Base-by-base conservation (phyloP, 352 stramenopile genomes). In the Phytopythium kandeliae region DNA sequence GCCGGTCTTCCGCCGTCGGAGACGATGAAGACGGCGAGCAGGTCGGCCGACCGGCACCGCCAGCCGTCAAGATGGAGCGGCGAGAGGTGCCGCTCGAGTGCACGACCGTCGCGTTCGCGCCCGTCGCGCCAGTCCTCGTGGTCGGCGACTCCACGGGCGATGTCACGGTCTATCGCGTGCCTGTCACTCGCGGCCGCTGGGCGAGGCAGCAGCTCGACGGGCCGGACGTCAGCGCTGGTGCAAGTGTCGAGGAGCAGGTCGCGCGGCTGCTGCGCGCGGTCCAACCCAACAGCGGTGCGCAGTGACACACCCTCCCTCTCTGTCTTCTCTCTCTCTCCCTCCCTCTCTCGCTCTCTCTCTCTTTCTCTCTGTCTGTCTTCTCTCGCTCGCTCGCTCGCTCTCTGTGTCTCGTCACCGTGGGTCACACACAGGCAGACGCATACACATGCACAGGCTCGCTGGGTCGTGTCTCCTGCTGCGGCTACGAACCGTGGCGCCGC, bases 91-190 rank as follows among this genome's bases (percentile, higher is more conserved):
- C 62, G 12, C 43, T 86, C 3, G 69, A 89, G 48, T 90, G 81
- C 65, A 89, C 81, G 0, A 84, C 69, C 12, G 72, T 92, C 8
- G 70, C 75, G 5, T 92, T 92, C 50, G 78, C 80, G 1, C 74
- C 74, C 3, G 78, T 70, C 19, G 83, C 74, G 13, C 83, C 81
- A 0, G 80, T 92, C 2, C 70, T 92, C 3, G 70, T 92, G 5
- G 78, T 91, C 4, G 81, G 83, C 28, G 83, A 94, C 52, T 85
- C 77, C 10, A 85, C 65, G 8, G 81, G 83, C 10, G 71, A 89
- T 19, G 79, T 92, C 15, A 85, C 72, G 0, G 76, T 92, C 2
- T 92, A 90, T 37, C 72, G 83, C 45, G 73, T 92, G 3, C 73
- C 71, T 0, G 60, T 17, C 31, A 50, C 31, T 10, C 67, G 10